phyloP scores from a whole-genome alignment of 148 eudicot species.

The Nyssa sinensis region DNA sequence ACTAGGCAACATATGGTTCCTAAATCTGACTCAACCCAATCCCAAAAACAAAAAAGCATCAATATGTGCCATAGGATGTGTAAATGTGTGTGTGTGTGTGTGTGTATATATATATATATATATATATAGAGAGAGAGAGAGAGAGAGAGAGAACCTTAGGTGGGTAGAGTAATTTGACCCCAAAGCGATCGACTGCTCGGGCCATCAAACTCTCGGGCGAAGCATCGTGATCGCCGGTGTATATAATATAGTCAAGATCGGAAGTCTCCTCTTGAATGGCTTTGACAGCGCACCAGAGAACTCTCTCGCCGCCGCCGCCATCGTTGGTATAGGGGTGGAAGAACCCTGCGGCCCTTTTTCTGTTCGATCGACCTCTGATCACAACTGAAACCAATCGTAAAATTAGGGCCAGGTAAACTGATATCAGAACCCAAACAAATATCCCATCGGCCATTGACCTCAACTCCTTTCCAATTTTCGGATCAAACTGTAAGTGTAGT shows the following conservation, averaged over 20 bases:
- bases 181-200: constrained; percentile 88
- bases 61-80: no score
- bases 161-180: constrained; percentile 52
- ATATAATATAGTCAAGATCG: constrained; percentile 56
- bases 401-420: not conserved
- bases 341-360: constrained; percentile 61
- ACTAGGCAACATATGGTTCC: no score
- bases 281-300: constrained; percentile 95
- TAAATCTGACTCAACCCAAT: no score
- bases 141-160: constrained; percentile 49
- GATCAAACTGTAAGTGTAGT: no score
- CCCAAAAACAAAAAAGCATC: not conserved
- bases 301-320: constrained; percentile 98
- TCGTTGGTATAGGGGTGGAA: constrained; percentile 96
- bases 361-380: constrained; percentile 30
- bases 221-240: constrained; percentile 92
- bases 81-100: no score
- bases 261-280: constrained; percentile 73
- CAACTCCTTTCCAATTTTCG: no score
- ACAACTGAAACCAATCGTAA: constrained; percentile 7
- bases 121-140: not conserved
- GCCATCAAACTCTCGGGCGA: constrained; percentile 49
- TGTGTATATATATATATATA: not conserved
- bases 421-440: constrained; percentile 12
- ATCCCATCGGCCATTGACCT: not conserved